These are phyloP conservation scores for Rhizoclosmatium sp. DNA, from an alignment of 192 early-diverging fungal genomes.

Conservation along the genomic window DNA sequence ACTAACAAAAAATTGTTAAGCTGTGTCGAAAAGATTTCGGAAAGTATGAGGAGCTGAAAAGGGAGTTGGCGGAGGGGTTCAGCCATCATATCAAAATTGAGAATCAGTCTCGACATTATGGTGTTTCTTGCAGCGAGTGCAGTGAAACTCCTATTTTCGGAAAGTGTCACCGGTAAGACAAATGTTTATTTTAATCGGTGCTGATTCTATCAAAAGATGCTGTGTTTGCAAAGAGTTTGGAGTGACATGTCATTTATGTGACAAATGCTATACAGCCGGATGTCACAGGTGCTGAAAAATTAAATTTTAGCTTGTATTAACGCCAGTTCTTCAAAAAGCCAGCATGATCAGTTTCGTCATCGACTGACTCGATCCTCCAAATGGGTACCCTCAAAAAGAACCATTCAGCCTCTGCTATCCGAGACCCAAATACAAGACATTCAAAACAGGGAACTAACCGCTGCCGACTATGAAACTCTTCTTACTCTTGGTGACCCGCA, in stretches of 20 bases:
- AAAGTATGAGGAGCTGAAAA: conserved; percentile 46
- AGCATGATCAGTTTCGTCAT: conserved; percentile 15
- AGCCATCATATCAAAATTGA: conserved; percentile 26
- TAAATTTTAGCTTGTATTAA: not conserved
- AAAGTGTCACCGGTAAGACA: conserved; percentile 42
- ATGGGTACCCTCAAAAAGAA: conserved; percentile 12
- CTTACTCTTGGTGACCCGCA: not conserved
- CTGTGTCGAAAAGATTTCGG: conserved; percentile 56
- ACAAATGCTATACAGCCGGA: conserved; percentile 48
- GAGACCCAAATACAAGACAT: not conserved
- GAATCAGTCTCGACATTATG: conserved; percentile 34
- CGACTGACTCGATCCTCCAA: conserved; percentile 4
- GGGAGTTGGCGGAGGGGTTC: conserved; percentile 29
- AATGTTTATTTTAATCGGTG: not conserved
- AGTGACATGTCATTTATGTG: conserved; percentile 41
- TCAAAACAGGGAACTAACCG: conserved; percentile 15
- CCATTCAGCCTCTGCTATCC: not conserved
- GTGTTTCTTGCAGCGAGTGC: conserved; percentile 44
- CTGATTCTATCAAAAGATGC: conserved; percentile 10
- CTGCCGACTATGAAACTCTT: not conserved
- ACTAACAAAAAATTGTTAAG: conserved; percentile 10
- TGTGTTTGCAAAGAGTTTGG: conserved; percentile 41
- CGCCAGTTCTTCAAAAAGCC: not conserved
- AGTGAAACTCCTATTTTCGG: conserved; percentile 41
- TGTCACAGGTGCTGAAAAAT: conserved; percentile 29